Base-by-base conservation (phyloP, 2,329 filamentous ascomycete genomes). In the Aphanoascus verrucosus region DNA sequence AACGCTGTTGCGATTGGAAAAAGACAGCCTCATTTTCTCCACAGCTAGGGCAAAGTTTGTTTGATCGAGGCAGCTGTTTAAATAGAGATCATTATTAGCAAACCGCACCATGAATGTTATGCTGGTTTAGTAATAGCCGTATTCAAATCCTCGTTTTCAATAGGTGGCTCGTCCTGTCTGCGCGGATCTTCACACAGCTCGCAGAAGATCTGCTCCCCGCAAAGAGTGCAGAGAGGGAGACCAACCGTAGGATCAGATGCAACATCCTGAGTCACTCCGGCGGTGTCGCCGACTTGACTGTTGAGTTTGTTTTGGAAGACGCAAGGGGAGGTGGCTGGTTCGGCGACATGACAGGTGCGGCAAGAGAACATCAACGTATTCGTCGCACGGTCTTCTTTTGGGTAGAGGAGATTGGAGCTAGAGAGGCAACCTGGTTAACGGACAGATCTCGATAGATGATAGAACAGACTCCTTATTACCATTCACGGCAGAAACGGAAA, bases 1-100 rank as follows among this genome's bases (percentile, higher is more conserved):
- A 95, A 72, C 93, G 86, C 75, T 97, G 90, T 69, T 98, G 93
- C 57, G 90, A 96, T 75, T 98, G 93, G 77, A 98, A 98, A 75
- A 95, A 98, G 56, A 98, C 94, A 44, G 90, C 89, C 73, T 97
- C 90, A 62, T 83, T 82, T 69, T 93, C 86, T 60, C 80, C 79
- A 77, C 94, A 98, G 62, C 77, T 79, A 50, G 89, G 88, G 74
- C 93, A 98, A 56, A 79, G 79, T 72, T 86, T 88, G 68, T 88
- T 87, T 63, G 88, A 84, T 64, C 90, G 85, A 59, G 93, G 93
- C 69, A 97, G 86, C 90, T 96, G 45, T 44, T 37, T n/a, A 45
- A 59, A 40, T 60, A 46, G 40, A 15, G 4, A 45, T 38, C 2
- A 15, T 54, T 52, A 63, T 69, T 65, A 70, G 67, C 65, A 63